Evolutionary conservation across 2,329 filamentous ascomycete genomes (phyloP).

Genomic region (Penicillium sclerotiorum): DNA sequence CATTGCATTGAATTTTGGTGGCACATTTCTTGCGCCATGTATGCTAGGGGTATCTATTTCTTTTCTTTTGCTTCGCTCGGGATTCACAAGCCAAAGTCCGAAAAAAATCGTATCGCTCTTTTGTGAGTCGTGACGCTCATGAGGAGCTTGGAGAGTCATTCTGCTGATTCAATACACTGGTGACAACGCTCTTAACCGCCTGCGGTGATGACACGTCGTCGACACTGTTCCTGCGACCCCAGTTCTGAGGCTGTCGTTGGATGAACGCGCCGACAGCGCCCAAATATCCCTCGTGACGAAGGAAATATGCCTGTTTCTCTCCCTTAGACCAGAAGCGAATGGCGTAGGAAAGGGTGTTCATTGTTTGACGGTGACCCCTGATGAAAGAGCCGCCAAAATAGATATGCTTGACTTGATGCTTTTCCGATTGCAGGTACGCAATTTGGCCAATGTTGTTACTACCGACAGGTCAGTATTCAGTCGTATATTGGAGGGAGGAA

Average conservation of each 20-base stretch:
- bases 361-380: constrained; percentile 92
- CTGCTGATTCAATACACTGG: constrained; percentile 9
- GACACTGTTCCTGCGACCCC: constrained; percentile 81
- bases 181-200: constrained; percentile 25
- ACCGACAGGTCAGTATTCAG: constrained; percentile 32
- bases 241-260: constrained; percentile 85
- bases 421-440: constrained; percentile 94
- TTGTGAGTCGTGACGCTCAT: too few species aligned
- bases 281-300: constrained; percentile 93
- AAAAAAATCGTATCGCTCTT: too few species aligned
- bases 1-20: too few species aligned
- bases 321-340: constrained; percentile 98
- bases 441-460: constrained; percentile 99
- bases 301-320: constrained; percentile 90
- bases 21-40: too few species aligned
- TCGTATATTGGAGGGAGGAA: too few species aligned
- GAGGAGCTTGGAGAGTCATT: too few species aligned
- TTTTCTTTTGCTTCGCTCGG: too few species aligned
- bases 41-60: too few species aligned
- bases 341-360: constrained; percentile 95
- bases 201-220: constrained; percentile 52
- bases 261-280: constrained; percentile 93
- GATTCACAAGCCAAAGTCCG: too few species aligned
- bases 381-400: constrained; percentile 99
- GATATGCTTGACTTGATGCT: constrained; percentile 86